Percentiles rank a stretch among this genome's conserved stretches.
Evolutionary conservation across 2,329 filamentous ascomycete genomes (phyloP).

Genomic region (Verticillium tricorpus): DNA sequence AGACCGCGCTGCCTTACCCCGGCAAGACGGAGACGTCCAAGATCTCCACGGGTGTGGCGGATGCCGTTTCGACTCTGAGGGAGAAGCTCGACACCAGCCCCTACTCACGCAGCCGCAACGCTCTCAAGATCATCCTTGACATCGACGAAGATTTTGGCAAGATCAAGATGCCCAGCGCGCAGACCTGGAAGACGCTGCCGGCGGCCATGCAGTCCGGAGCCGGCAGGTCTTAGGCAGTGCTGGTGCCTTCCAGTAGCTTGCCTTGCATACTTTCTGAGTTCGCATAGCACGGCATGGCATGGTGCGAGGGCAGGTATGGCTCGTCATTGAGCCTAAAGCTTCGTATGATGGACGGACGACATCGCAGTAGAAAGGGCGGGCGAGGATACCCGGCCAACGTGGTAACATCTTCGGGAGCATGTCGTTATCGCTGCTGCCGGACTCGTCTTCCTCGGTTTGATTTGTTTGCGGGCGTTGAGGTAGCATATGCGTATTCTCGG

Average conservation of each 20-base stretch:
- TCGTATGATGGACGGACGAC: neutral
- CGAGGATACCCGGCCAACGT: neutral
- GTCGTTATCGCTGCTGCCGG: neutral
- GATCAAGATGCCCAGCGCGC: conserved; percentile 53
- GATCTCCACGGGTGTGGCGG: conserved; percentile 54
- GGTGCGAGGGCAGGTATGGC: neutral
- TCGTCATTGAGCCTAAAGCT: neutral
- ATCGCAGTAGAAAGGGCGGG: neutral
- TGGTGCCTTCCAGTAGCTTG: neutral
- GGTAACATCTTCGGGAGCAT: neutral
- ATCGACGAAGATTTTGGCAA: conserved; percentile 90
- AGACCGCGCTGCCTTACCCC: conserved; percentile 75
- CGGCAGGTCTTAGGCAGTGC: neutral
- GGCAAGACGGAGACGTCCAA: conserved; percentile 53
- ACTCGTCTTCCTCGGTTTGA: neutral
- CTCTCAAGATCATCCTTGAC: conserved; percentile 92
- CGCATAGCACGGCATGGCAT: neutral
- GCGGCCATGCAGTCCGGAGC: conserved; percentile 30
- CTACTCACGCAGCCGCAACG: conserved; percentile 69
- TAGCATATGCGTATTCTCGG: neutral
- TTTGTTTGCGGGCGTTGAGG: neutral
- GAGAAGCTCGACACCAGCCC: conserved; percentile 54
- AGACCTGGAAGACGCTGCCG: conserved; percentile 50
- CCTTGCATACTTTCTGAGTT: neutral
- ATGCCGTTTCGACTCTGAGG: conserved; percentile 58